phyloP scores from a whole-genome alignment of 148 eudicot species.

The Chenopodium suecicum region DNA sequence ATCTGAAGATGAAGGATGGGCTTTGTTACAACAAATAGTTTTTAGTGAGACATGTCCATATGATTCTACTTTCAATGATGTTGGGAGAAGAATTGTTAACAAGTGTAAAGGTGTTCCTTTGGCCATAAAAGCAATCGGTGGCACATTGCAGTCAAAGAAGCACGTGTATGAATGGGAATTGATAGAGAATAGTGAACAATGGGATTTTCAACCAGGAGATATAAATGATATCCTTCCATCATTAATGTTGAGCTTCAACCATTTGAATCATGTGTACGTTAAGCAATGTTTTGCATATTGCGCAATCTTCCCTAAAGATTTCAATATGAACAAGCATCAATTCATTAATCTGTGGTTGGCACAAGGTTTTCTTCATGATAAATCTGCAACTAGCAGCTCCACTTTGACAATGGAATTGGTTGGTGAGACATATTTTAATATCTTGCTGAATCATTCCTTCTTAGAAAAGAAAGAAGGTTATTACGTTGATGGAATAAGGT shows the following conservation, averaged over 20 bases:
- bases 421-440: background rate
- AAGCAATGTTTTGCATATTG: conserved; percentile 26
- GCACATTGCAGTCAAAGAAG: background rate
- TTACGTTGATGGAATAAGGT: no score
- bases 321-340: background rate
- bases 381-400: background rate
- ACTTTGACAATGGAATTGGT: background rate
- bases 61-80: background rate
- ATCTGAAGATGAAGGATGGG: conserved; percentile 22
- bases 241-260: conserved; percentile 15
- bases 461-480: background rate
- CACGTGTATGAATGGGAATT: conserved; percentile 10
- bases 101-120: conserved; percentile 33
- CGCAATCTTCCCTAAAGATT: conserved; percentile 22
- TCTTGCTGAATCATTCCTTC: conserved; percentile 21
- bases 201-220: background rate
- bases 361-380: conserved; percentile 13
- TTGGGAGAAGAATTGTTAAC: conserved; percentile 19
- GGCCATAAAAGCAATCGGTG: conserved; percentile 13
- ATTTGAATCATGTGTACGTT: conserved; percentile 3
- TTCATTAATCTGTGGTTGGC: conserved; percentile 21
- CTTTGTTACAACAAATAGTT: conserved; percentile 9
- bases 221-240: conserved; percentile 6
- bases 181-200: conserved; percentile 1
- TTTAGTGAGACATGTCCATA: background rate